A percentile compares a stretch with the other conserved stretches of the same genome.
These are phyloP conservation scores for Acidomyces sp. DNA, from an alignment of 495 filamentous ascomycete genomes.

Conservation along the genomic window DNA sequence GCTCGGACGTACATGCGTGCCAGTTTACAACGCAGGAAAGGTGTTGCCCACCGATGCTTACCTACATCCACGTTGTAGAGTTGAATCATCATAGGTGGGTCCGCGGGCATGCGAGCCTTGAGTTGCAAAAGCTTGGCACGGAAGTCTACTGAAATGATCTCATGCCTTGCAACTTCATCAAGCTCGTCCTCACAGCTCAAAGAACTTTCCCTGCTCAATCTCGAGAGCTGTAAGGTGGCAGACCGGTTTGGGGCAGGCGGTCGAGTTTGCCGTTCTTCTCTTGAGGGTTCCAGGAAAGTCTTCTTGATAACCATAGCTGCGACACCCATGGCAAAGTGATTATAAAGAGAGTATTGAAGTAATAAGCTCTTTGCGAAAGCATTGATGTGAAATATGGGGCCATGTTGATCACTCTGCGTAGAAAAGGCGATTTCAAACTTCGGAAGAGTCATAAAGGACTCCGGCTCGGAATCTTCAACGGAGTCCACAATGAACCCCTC, in stretches of 20 bases:
- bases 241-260: background rate
- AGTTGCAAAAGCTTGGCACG: slow-evolving; percentile 69
- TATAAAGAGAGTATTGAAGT: slow-evolving; percentile 83
- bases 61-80: slow-evolving; percentile 68
- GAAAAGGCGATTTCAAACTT: slow-evolving; percentile 75
- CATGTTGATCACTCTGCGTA: slow-evolving; percentile 71
- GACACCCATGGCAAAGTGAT: slow-evolving; percentile 80
- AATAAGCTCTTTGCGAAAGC: slow-evolving; percentile 65
- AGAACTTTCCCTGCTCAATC: background rate
- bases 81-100: slow-evolving; percentile 84
- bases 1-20: slow-evolving; percentile 74
- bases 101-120: slow-evolving; percentile 73
- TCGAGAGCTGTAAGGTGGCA: slow-evolving; percentile 4
- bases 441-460: slow-evolving; percentile 76
- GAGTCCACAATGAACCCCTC: slow-evolving; percentile 85
- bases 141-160: slow-evolving; percentile 70
- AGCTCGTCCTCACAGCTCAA: slow-evolving; percentile 14
- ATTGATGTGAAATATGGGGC: slow-evolving; percentile 75
- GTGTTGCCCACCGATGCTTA: slow-evolving; percentile 69
- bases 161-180: slow-evolving; percentile 27
- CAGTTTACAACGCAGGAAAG: slow-evolving; percentile 62
- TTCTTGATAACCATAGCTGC: slow-evolving; percentile 62
- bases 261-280: background rate
- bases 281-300: slow-evolving; percentile 41
- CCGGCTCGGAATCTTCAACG: slow-evolving; percentile 66